phyloP scores from a whole-genome alignment of 352 stramenopile species.

The Stephanocyclus meneghinianus region DNA sequence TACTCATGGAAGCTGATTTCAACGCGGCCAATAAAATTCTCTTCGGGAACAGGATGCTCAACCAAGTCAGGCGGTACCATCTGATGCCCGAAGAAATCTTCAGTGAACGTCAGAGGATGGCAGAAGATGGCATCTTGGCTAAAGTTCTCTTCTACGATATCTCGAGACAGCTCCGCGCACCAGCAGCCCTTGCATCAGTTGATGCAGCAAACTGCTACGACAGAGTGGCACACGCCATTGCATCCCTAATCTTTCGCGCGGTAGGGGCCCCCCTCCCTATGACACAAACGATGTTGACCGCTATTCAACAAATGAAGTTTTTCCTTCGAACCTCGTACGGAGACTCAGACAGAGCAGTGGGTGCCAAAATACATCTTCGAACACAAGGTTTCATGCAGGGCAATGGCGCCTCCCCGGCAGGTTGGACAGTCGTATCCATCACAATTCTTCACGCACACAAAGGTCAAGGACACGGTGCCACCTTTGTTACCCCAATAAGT shows the following conservation, averaged over 20 bases:
- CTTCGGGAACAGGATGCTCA: constrained; percentile 22
- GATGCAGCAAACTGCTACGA: constrained; percentile 14
- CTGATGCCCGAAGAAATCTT: constrained; percentile 31
- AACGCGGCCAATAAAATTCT: constrained; percentile 33
- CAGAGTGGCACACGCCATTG: constrained; percentile 2
- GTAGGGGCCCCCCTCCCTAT: neutral
- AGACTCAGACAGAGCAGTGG: constrained; percentile 21
- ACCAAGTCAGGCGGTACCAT: constrained; percentile 3
- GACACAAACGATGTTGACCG: neutral
- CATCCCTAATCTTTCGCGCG: neutral
- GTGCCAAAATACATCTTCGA: constrained; percentile 12
- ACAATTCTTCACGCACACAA: constrained; percentile 40
- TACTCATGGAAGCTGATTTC: constrained; percentile 47
- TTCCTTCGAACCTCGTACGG: constrained; percentile 26
- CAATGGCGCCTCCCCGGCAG: constrained; percentile 41
- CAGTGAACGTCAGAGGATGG: constrained; percentile 8
- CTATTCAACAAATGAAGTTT: constrained; percentile 39
- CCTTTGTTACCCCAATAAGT: constrained; percentile 20
- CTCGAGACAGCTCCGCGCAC: neutral
- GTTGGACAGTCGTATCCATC: constrained; percentile 46
- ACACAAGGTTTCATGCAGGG: constrained; percentile 38
- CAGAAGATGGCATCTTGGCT: constrained; percentile 13
- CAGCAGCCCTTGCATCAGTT: neutral
- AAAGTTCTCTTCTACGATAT: constrained; percentile 11
- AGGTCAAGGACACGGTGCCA: constrained; percentile 26